Percentiles rank a stretch among this genome's conserved stretches.
Evolutionary conservation across 257 asterid species (phyloP).

Genomic region (Nicotiana otophora): DNA sequence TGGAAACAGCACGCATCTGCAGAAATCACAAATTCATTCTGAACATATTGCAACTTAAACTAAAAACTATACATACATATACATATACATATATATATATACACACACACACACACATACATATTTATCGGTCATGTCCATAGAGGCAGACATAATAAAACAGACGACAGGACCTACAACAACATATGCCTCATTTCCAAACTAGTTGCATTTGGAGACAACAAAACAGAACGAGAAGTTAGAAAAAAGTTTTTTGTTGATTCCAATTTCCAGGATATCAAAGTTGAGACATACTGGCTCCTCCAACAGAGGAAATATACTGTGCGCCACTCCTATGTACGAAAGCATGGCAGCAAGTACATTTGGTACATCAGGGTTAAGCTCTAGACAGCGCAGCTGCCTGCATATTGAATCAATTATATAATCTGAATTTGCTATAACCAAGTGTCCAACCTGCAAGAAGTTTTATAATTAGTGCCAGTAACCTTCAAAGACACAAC

Average conservation of each 20-base stretch:
- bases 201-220: neutral
- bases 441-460: conserved; percentile 93
- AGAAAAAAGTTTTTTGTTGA: conserved; percentile 7
- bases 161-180: neutral
- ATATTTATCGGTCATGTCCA: neutral
- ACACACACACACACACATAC: no score
- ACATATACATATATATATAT: no score
- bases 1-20: conserved; percentile 85
- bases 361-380: conserved; percentile 84
- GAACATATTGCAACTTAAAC: conserved; percentile 2
- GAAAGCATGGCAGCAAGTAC: conserved; percentile 95
- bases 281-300: conserved; percentile 64
- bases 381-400: conserved; percentile 89
- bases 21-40: neutral
- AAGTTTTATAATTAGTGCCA: conserved; percentile 15
- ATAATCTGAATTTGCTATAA: conserved; percentile 82
- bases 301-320: conserved; percentile 86
- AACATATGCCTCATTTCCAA: neutral
- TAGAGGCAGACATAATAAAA: neutral
- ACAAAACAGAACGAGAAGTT: neutral
- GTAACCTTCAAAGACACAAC: conserved; percentile 13
- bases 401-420: conserved; percentile 83
- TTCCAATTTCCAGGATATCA: conserved; percentile 6
- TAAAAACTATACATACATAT: neutral
- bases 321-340: conserved; percentile 75